Evolutionary conservation across 306 rosid species (phyloP).

Genomic region (Cicer chorassanicum): DNA sequence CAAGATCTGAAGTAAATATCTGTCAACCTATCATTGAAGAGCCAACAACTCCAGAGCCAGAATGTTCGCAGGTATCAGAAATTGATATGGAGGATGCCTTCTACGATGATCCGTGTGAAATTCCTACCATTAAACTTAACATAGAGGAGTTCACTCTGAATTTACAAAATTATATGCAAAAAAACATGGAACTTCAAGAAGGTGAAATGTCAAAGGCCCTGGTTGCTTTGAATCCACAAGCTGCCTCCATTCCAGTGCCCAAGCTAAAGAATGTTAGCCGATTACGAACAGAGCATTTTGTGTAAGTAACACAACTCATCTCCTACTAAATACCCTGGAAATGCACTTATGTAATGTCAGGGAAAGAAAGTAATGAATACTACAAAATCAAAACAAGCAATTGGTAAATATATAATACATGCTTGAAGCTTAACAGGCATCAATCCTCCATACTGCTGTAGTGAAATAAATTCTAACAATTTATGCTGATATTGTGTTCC

Average conservation of each 20-base stretch:
- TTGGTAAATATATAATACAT: slow-evolving; percentile 9
- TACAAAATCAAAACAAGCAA: neutral
- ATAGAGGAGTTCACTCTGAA: slow-evolving; percentile 81
- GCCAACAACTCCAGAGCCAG: slow-evolving; percentile 92
- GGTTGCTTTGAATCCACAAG: slow-evolving; percentile 77
- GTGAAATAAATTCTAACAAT: slow-evolving; percentile 29
- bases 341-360: neutral
- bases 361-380: neutral
- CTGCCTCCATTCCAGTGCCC: slow-evolving; percentile 83
- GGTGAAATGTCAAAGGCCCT: slow-evolving; percentile 89
- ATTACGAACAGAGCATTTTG: slow-evolving; percentile 93
- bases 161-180: slow-evolving; percentile 83
- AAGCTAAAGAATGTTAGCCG: slow-evolving; percentile 87
- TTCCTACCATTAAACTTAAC: slow-evolving; percentile 84
- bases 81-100: slow-evolving; percentile 80
- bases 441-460: slow-evolving; percentile 16
- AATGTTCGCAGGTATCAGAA: slow-evolving; percentile 52
- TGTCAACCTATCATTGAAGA: slow-evolving; percentile 96
- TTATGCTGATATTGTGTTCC: slow-evolving; percentile 49
- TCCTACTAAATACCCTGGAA: slow-evolving; percentile 41
- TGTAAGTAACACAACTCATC: slow-evolving; percentile 67
- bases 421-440: neutral
- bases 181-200: slow-evolving; percentile 88
- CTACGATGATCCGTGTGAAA: slow-evolving; percentile 70
- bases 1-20: slow-evolving; percentile 45